Evolutionary conservation across 306 rosid genomes (phyloP).

Genomic region (Ammopiptanthus mongolicus): DNA sequence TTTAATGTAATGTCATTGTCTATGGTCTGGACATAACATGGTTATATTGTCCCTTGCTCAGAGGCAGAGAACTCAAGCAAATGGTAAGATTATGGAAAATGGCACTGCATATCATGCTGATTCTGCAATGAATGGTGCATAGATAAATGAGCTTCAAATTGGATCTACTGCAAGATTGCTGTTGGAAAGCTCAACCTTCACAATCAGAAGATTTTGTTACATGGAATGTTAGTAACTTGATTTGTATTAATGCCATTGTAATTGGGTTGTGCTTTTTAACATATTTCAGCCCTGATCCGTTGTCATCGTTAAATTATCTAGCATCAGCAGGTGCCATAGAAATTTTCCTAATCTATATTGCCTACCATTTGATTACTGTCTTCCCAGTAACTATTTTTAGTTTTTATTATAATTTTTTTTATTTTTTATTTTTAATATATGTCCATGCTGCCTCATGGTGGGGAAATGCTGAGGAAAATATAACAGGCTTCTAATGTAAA

Average conservation of each 20-base stretch:
- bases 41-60: constrained; percentile 30
- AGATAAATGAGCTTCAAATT: constrained; percentile 24
- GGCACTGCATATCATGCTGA: constrained; percentile 60
- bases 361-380: not conserved
- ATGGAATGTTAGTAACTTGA: constrained; percentile 11
- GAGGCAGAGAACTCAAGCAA: constrained; percentile 92
- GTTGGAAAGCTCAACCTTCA: constrained; percentile 27
- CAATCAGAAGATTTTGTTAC: constrained; percentile 18
- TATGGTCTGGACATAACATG: constrained; percentile 23
- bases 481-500: not conserved
- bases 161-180: constrained; percentile 29
- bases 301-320: constrained; percentile 20
- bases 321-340: constrained; percentile 24
- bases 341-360: constrained; percentile 9
- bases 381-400: not conserved
- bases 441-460: not conserved
- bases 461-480: not conserved
- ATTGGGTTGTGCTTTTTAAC: constrained; percentile 33
- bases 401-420: no score
- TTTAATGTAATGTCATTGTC: constrained; percentile 25
- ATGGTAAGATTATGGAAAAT: constrained; percentile 79
- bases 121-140: constrained; percentile 69
- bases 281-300: constrained; percentile 24
- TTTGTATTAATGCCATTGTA: constrained; percentile 34
- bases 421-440: not conserved